Evolutionary conservation across 345 rosid genomes (phyloP), one percentile per base, ranked within the genome.

Genomic region (Boechera retrofracta): DNA sequence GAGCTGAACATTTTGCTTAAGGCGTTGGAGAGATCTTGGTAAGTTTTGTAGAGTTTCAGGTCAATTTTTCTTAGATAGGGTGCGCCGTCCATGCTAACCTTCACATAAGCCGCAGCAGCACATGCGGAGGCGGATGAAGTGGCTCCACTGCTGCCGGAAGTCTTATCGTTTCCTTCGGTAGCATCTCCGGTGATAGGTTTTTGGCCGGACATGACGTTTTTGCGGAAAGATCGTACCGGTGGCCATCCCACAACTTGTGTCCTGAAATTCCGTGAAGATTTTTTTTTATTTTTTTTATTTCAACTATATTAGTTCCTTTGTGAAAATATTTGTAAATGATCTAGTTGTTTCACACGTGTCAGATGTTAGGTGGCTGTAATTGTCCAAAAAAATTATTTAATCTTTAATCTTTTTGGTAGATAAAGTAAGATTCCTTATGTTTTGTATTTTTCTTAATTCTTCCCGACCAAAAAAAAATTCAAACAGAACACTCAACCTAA

Each of bases 41-140:
- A 91, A 75, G 90, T 87, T 72, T 86, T 87, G 87, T 88, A 89
- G 36, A 88, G 68, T 72, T 88, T 91, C 72, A 91, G 75, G 81
- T 91, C 97, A 42, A 91, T 90, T 64, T 91, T 91, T 36, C 97
- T 85, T 47, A 91, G 81, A 75, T 91, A 91, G 0, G 97, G 97
- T n/a, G 97, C 97, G 8, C 97, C 97, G 15, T 88, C 97, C 93
- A 91, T 83, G 88, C 93, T 88, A 55, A 91, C 97, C 69, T 91
- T 91, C 71, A 91, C 89, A 41, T 85, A 87, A 8, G 90, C 91
- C 11, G 28, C 82, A 28, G 77, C 6, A 4, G 65, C 1, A 77
- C 45, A 8, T 24, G 24, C 36, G 6, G 71, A 15, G 41, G 44
- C 49, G 1, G 73, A 63, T 3, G 82, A 78, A 28, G 78, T 73